These are phyloP conservation scores for Neonectria sp. DNA, from an alignment of 2,329 filamentous ascomycete genomes.

Conservation along the genomic window DNA sequence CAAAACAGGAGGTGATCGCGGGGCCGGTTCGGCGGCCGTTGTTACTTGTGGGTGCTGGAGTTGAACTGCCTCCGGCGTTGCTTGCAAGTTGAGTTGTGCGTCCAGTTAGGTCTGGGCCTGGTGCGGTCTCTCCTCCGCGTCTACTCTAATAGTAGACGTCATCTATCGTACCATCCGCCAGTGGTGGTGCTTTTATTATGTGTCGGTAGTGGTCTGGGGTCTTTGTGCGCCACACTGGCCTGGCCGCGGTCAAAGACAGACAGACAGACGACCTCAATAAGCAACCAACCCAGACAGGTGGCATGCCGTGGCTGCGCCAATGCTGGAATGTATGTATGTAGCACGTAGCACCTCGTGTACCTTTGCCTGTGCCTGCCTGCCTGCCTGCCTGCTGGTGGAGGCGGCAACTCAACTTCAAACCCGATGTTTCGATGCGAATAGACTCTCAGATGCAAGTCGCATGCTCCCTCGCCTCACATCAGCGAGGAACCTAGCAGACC, in stretches of 20 bases:
- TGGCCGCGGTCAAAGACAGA: slow-evolving; percentile 29
- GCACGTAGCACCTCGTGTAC: neutral
- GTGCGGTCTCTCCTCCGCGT: slow-evolving; percentile 25
- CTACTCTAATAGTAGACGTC: slow-evolving; percentile 29
- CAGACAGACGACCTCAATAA: slow-evolving; percentile 11
- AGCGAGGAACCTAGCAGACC: neutral
- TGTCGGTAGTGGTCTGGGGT: slow-evolving; percentile 9
- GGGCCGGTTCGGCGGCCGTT: slow-evolving; percentile 23
- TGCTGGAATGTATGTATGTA: slow-evolving; percentile 27
- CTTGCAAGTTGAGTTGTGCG: slow-evolving; percentile 5
- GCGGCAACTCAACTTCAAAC: slow-evolving; percentile 6
- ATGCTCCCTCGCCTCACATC: slow-evolving; percentile 18
- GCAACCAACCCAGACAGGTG: slow-evolving; percentile 31
- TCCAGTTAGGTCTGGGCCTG: slow-evolving; percentile 29
- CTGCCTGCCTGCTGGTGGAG: slow-evolving; percentile 20
- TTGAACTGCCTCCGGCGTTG: neutral
- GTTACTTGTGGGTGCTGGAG: slow-evolving; percentile 10
- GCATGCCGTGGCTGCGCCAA: slow-evolving; percentile 38
- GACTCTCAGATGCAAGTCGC: slow-evolving; percentile 10
- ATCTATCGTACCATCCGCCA: slow-evolving; percentile 37
- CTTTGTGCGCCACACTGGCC: slow-evolving; percentile 33
- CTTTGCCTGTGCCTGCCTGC: too few relatives aligned
- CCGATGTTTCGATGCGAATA: slow-evolving; percentile 16
- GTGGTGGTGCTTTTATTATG: slow-evolving; percentile 15
- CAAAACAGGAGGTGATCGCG: slow-evolving; percentile 30